Percentiles rank a stretch among this genome's conserved stretches.
These are phyloP conservation scores for Chaetothyriales sp. DNA, from an alignment of 2,329 filamentous ascomycete species.

Conservation along the genomic window DNA sequence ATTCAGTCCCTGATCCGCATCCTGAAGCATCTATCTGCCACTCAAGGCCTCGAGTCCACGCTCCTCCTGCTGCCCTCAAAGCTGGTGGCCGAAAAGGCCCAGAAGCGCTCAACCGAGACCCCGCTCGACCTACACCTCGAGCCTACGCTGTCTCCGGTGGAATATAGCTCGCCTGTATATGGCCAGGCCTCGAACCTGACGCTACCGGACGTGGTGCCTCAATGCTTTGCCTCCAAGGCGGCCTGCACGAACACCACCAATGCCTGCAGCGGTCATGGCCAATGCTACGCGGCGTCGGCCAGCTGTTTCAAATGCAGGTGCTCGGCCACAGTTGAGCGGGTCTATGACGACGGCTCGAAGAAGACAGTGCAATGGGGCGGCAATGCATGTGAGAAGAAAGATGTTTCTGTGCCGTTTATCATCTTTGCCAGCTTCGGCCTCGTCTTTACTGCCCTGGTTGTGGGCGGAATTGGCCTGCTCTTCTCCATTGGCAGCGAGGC, in stretches of 20 bases:
- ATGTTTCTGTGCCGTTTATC: slow-evolving; percentile 80
- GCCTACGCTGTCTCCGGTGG: slow-evolving; percentile 18
- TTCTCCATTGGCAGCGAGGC: slow-evolving; percentile 74
- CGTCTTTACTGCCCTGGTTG: slow-evolving; percentile 50
- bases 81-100: slow-evolving; percentile 5
- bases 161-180: slow-evolving; percentile 3
- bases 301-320: slow-evolving; percentile 71
- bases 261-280: slow-evolving; percentile 69
- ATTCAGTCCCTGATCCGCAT: slow-evolving; percentile 11
- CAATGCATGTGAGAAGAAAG: slow-evolving; percentile 74
- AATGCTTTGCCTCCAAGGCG: slow-evolving; percentile 59
- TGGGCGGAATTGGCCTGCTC: slow-evolving; percentile 60
- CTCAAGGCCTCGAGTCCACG: slow-evolving; percentile 41
- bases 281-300: slow-evolving; percentile 53
- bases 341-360: slow-evolving; percentile 34
- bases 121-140: slow-evolving; percentile 20
- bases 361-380: slow-evolving; percentile 69
- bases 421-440: slow-evolving; percentile 64
- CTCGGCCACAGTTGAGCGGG: slow-evolving; percentile 38
- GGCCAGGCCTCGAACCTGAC: slow-evolving; percentile 24
- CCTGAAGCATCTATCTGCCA: slow-evolving; percentile 34
- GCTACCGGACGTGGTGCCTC: slow-evolving; percentile 39
- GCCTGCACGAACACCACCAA: slow-evolving; percentile 56
- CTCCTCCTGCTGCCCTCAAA: slow-evolving; percentile 38
- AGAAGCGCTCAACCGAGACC: slow-evolving; percentile 6